Base-by-base conservation (phyloP, 257 asterid genomes). In the Scutellaria galericulata region DNA sequence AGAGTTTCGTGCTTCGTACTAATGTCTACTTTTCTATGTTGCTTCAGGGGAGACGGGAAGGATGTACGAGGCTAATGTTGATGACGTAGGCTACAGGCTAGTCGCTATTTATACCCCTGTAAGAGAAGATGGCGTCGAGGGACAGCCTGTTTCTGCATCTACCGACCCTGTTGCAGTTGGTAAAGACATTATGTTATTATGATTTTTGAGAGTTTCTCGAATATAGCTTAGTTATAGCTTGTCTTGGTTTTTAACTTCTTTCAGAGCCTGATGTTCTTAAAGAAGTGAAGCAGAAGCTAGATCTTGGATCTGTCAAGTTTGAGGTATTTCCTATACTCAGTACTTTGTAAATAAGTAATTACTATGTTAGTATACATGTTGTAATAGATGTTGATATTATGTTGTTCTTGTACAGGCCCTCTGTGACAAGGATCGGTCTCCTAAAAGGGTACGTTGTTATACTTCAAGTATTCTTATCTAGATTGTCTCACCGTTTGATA, bases 41-140 rank as follows among this genome's bases (percentile, higher is more conserved):
- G 37, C 70, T 84, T 80, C 93, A 95, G 99, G 97, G 80, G 99
- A 95, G 85, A 87, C 99, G 0, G 99, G 96, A 76, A 85, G 97
- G 82, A 95, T 92, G 98, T 95, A 95, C 14, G 99, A 95, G 89
- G 93, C 99, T 64, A 95, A 95, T 75, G 99, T 95, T 75, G 99
- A 95, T 80, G 99, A 95, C 50, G 99, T 95, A 46, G 97, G 97
- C 52, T 95, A 95, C 85, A 83, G 98, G 81, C 85, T 95, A 66
- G 98, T 95, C 44, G 99, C 90, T 52, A 70, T 92, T 64, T 95
- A 90, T 68, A 90, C 97, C 48, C 99, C 99, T 64, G 83, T 92
- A 54, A 82, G 99, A 82, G 99, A 95, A 40, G 99, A 95, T 57
- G 99, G 99, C 70, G 80, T 84, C 41, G 99, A 95, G 86, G 99